Conservation (phyloP, 345 rosid species). For the Firmiana major region DNA sequence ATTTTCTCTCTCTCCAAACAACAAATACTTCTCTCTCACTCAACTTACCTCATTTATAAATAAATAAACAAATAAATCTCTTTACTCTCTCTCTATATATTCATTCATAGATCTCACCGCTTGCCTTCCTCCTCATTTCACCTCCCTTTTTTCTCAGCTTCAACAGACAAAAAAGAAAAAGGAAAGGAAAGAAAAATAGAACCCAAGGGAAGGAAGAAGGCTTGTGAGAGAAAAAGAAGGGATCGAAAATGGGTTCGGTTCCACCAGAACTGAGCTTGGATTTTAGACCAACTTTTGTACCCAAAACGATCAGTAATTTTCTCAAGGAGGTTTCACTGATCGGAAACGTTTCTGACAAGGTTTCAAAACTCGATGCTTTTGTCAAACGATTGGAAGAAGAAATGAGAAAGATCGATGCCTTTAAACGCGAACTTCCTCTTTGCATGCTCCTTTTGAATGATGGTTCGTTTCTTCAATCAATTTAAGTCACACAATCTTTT, state of each 20-base stretch:
- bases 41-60: not conserved
- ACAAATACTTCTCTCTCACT: conserved; percentile 17
- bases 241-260: conserved; percentile 50
- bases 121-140: conserved; percentile 19
- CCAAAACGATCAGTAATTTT: conserved; percentile 52
- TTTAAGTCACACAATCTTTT: not conserved
- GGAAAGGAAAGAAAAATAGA: not conserved
- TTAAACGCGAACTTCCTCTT: conserved; percentile 81
- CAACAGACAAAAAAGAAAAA: not conserved
- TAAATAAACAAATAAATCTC: not conserved
- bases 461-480: conserved; percentile 44
- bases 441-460: conserved; percentile 71
- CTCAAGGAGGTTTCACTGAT: conserved; percentile 45
- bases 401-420: conserved; percentile 70
- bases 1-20: conserved; percentile 25
- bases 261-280: conserved; percentile 71
- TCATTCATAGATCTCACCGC: conserved; percentile 28
- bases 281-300: conserved; percentile 41
- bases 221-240: not conserved
- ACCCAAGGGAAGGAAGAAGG: not conserved
- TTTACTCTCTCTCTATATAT: conserved; percentile 21
- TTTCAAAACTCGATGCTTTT: conserved; percentile 44
- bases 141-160: not conserved
- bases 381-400: conserved; percentile 67
- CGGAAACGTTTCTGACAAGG: conserved; percentile 41